Base-by-base conservation (phyloP, 805 yeast genomes). In the Cyberlindnera mrakii region DNA sequence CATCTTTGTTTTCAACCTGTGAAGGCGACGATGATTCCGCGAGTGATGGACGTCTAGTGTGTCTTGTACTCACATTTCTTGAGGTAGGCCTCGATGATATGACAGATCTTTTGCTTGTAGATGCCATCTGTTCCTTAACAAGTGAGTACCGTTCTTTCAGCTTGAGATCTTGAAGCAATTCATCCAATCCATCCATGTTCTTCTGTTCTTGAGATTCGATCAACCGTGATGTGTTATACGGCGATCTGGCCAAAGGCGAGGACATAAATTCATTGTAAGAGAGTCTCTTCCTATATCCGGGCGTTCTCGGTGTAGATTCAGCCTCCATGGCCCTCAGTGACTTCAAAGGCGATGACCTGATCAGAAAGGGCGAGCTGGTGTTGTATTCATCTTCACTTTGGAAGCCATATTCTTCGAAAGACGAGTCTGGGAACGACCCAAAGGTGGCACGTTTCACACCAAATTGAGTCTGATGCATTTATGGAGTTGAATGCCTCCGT, bases 291-390 rank as follows among this genome's bases (percentile, higher is more conserved):
- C 45, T 32, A 33, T 42, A 34, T 17, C 38, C 18, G 20, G 52
- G 48, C 0, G 54, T 33, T 25, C 47, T 49, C 6, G 54, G 39
- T 5, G 58, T 52, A 3, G 57, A 45, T 3, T 44, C 44, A 15
- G 30, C 33, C 5, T 33, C 38, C 11, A 43, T 23, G n/a, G 57
- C 41, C 39, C 51, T 53, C 34, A 43, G 30, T n/a, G 57, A 44
- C 39, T 52, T 53, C 35, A 51, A 32, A 3, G 58, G 56, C 4
- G 60, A 51, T 3, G 55, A 48, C 6, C 41, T 36, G n/a, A 49
- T 33, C 35, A 37, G 27, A 30, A 48, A 42, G 11, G 50, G 50
- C 4, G 50, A 47, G 39, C 39, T 37, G 14, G 23, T 8, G 33
- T 39, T 30, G 37, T n/a, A 37, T 18, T 19, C 19, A 15, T 42